Evolutionary conservation across 192 early-diverging fungal species (phyloP), one percentile per base, ranked within the genome.

Genomic region (Funneliformis mosseae): DNA sequence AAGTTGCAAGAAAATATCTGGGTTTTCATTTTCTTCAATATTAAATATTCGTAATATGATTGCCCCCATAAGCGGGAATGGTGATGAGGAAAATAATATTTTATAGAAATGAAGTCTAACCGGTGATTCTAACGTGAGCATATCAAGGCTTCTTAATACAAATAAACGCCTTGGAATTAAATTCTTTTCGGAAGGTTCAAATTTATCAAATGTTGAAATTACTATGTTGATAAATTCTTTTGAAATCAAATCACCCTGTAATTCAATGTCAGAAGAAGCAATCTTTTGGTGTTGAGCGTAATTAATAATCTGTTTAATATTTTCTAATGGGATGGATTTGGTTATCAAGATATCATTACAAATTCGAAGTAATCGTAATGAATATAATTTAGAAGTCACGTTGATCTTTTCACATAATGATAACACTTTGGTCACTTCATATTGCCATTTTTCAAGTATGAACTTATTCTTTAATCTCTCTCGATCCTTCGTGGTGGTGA

Each of bases 301-400:
- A 14, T 64, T 59, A 27, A 76, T 76, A 25, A 75, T 75, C 14
- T 43, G 71, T n/a, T 23, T 50, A 42, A 76, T 46, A 9, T 21
- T 12, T 23, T 23, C 8, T 45, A 59, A 27, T 41, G 60, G n/a
- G 38, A 81, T 63, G 18, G 48, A 67, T 76, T 66, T 25, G 21
- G 33, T 81, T 6, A 75, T 64, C 27, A 75, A n/a, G 23, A 81
- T 16, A 63, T 81, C 80, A 81, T 81, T 63, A 63, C 27, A 63
- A 55, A 77, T 67, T 55, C 55, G 14, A 25, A 81, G 42, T 42
- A 81, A 8, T 66, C 66, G 74, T 14, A 81, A 18, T 16, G 16
- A 46, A 23, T 10, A 25, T 48, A 27, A 68, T 25, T 21, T 11
- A 23, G 18, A 43, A 4, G 38, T 55, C 18, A 18, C n/a, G 1